These are phyloP conservation scores for Moniliella sp. DNA, from an alignment of 1,284 basidiomycete genomes.

Conservation along the genomic window DNA sequence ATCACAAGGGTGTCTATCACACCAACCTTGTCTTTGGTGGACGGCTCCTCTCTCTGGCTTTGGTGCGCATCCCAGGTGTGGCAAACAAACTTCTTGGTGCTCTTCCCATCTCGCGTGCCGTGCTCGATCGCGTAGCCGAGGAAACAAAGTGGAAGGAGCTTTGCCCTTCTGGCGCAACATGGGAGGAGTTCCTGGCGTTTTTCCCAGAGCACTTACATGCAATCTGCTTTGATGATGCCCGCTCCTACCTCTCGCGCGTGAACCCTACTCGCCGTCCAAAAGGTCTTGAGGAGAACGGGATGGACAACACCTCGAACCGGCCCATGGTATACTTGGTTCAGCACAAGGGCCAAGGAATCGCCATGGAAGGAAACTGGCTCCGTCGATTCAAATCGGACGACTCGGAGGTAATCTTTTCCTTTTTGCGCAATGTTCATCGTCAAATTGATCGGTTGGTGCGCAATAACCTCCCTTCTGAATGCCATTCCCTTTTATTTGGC, in stretches of 20 bases:
- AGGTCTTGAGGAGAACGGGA: conserved; percentile 22
- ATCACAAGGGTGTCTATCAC: conserved; percentile 29
- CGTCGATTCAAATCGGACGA: conserved; percentile 29
- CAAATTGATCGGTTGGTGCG: conserved; percentile 18
- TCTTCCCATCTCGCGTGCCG: conserved; percentile 23
- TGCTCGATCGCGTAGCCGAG: conserved; percentile 18
- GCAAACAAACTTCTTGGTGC: conserved; percentile 25
- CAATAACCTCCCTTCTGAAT: too few relatives aligned
- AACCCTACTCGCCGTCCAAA: not conserved
- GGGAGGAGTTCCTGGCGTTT: conserved; percentile 9
- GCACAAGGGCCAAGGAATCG: conserved; percentile 25
- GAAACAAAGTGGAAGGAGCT: conserved; percentile 17
- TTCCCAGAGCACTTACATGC: conserved; percentile 15
- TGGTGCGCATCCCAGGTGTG: conserved; percentile 20
- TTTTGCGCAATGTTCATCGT: conserved; percentile 24
- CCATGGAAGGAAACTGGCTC: conserved; percentile 29
- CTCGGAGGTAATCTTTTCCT: conserved; percentile 29
- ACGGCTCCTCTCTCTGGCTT: conserved; percentile 24
- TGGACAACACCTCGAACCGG: too few relatives aligned
- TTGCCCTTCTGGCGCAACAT: too few relatives aligned
- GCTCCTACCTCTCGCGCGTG: conserved; percentile 20
- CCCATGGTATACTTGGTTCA: conserved; percentile 20
- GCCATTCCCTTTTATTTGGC: too few relatives aligned
- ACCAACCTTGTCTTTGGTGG: conserved; percentile 27
- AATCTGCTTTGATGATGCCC: conserved; percentile 22